phyloP scores from a whole-genome alignment of 345 rosid species.

The Salix viminalis region DNA sequence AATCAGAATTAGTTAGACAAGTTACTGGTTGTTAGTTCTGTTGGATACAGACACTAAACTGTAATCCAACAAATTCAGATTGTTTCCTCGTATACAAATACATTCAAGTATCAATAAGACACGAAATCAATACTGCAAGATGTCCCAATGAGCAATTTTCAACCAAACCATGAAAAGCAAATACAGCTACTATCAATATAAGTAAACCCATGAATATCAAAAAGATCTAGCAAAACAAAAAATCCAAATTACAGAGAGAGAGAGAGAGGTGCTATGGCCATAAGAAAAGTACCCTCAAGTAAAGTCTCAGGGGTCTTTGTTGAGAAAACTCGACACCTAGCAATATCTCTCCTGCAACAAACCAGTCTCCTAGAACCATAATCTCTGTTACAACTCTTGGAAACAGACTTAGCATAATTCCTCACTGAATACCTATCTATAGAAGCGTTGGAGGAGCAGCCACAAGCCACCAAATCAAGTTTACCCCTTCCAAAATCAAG shows the following conservation, averaged over 20 bases:
- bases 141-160: neutral
- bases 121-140: neutral
- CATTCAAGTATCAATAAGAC: neutral
- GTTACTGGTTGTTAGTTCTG: neutral
- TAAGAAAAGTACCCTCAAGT: conserved; percentile 45
- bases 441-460: conserved; percentile 55
- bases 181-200: neutral
- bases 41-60: neutral
- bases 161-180: neutral
- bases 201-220: neutral
- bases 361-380: conserved; percentile 40
- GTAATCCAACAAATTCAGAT: neutral
- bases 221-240: neutral
- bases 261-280: neutral
- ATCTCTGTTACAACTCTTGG: conserved; percentile 24
- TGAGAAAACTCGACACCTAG: conserved; percentile 47
- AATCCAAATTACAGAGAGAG: neutral
- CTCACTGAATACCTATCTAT: conserved; percentile 37
- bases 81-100: neutral
- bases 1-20: neutral
- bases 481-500: conserved; percentile 60
- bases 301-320: conserved; percentile 55
- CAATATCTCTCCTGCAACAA: conserved; percentile 42
- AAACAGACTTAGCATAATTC: conserved; percentile 31
- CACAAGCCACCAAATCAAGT: conserved; percentile 58